Evolutionary conservation across 148 eudicot species (phyloP).

Genomic region (Silene conica): DNA sequence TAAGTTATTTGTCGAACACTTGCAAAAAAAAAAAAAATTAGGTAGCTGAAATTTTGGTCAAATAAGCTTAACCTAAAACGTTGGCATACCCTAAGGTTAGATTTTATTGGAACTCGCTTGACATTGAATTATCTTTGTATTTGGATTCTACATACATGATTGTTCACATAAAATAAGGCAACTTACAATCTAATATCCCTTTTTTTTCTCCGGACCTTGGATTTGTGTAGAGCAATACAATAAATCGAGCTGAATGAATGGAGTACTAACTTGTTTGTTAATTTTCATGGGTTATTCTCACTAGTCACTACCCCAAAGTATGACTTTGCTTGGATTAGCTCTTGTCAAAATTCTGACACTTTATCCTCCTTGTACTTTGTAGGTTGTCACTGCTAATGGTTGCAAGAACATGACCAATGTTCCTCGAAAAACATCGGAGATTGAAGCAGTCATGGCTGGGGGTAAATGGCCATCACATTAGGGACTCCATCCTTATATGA

Average conservation of each 20-base stretch:
- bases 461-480: conserved; percentile 66
- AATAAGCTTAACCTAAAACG: no score
- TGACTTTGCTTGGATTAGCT: background rate
- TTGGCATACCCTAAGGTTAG: no score
- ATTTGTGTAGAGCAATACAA: no score
- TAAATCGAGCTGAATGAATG: background rate
- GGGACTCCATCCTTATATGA: background rate
- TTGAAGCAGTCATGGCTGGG: conserved; percentile 97
- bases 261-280: background rate
- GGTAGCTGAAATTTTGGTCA: no score
- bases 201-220: no score
- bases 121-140: no score
- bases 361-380: conserved; percentile 9
- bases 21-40: no score
- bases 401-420: conserved; percentile 87
- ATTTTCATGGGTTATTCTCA: background rate
- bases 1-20: no score
- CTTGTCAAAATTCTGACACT: background rate
- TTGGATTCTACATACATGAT: no score
- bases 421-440: conserved; percentile 67
- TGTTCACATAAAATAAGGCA: no score
- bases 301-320: background rate
- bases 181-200: no score
- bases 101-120: no score
- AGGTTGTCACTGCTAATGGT: conserved; percentile 67